These are phyloP conservation scores for Sclerotiophoma versabilis DNA, from an alignment of 2,329 filamentous ascomycete species.

Conservation along the genomic window DNA sequence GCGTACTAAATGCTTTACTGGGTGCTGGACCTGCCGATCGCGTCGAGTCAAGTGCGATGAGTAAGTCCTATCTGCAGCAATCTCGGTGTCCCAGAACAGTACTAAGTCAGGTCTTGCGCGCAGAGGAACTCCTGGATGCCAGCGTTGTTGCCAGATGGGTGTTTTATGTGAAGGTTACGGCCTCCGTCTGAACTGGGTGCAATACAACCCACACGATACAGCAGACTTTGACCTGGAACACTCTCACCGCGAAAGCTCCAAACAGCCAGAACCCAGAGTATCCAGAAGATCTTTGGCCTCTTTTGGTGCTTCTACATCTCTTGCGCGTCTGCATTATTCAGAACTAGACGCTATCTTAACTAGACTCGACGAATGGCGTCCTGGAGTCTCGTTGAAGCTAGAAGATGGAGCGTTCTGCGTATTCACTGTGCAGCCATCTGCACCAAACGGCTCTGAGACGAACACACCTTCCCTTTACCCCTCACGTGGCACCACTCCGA, in stretches of 20 bases:
- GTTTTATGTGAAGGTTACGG: conserved; percentile 18
- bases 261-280: not conserved
- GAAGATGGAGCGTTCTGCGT: conserved; percentile 15
- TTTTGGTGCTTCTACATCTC: not conserved
- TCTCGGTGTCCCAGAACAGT: not conserved
- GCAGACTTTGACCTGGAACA: not conserved
- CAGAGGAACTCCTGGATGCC: conserved; percentile 12
- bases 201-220: conserved; percentile 8
- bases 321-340: not conserved
- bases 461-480: not conserved
- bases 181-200: conserved; percentile 18
- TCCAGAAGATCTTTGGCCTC: conserved; percentile 8
- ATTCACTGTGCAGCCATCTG: conserved; percentile 2
- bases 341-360: conserved; percentile 10
- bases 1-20: conserved; percentile 22
- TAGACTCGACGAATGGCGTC: conserved; percentile 14
- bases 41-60: conserved; percentile 24
- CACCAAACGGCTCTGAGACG: not conserved
- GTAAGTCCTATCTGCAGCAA: conserved; percentile 8
- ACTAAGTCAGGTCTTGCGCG: too few species aligned
- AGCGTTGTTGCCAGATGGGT: conserved; percentile 12
- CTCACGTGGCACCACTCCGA: not conserved
- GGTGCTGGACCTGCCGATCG: conserved; percentile 24
- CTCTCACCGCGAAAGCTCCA: not conserved
- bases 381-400: not conserved